Evolutionary conservation across 2,329 filamentous ascomycete genomes (phyloP).

Genomic region (Lasiodiplodia sp.): DNA sequence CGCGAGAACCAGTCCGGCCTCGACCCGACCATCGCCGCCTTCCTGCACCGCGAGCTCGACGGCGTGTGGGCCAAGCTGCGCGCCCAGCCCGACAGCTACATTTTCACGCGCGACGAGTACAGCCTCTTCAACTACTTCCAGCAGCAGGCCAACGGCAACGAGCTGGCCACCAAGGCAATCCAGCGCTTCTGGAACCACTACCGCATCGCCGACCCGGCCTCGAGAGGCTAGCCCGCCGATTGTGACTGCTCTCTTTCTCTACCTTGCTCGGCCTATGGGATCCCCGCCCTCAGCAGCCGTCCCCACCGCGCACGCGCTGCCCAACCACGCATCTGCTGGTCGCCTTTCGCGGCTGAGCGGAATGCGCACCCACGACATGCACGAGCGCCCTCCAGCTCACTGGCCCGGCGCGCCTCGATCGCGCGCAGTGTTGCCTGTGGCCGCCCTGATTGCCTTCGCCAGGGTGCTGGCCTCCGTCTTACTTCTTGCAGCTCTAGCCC

Average conservation of each 20-base stretch:
- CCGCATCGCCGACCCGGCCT: conserved; percentile 36
- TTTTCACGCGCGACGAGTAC: conserved; percentile 80
- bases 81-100: conserved; percentile 70
- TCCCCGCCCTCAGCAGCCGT: conserved; percentile 13
- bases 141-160: conserved; percentile 65
- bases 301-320: conserved; percentile 6
- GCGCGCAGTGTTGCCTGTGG: conserved; percentile 3
- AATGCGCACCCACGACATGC: conserved; percentile 13
- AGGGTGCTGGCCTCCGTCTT: conserved; percentile 15
- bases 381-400: conserved; percentile 13
- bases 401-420: conserved; percentile 2
- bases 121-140: conserved; percentile 88
- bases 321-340: conserved; percentile 9
- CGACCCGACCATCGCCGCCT: conserved; percentile 67
- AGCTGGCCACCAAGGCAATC: conserved; percentile 59
- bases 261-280: conserved; percentile 10
- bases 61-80: conserved; percentile 74
- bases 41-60: conserved; percentile 66
- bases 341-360: conserved; percentile 12
- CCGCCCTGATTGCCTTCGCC: conserved; percentile 6
- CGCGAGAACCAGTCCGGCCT: conserved; percentile 74
- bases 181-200: conserved; percentile 64
- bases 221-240: conserved; percentile 2
- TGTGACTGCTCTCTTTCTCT: conserved; percentile 29
- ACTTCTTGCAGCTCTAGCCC: conserved; percentile 24